Evolutionary conservation across 2,329 filamentous ascomycete species (phyloP), one percentile per base, ranked within the genome.

Genomic region (Aureobasidium zeae): DNA sequence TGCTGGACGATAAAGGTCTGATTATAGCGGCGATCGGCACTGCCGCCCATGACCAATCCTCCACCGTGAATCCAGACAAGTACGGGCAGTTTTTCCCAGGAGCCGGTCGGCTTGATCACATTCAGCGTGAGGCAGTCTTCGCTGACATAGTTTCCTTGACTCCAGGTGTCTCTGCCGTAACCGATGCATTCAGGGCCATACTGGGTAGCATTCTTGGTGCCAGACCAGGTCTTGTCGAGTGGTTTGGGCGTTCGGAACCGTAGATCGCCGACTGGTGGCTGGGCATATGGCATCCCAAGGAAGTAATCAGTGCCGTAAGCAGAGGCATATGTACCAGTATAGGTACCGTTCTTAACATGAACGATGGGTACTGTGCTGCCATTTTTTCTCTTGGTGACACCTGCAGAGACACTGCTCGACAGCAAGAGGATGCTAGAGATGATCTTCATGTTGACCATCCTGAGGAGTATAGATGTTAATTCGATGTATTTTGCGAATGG

Each of bases 251-350:
- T 51, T 0, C 63, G 62, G 50, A 79, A 77, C 4, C 77, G 69
- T 34, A 77, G 62, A 44, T 68, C 57, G 1, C 70, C 69, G 17
- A 69, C 58, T 0, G 73, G 74, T 21, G 73, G 67, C 48, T 73
- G 69, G 3, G 75, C 76, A 54, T 72, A 79, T 0, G 74, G 76
- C 2, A 79, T 69, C 2, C 70, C 71, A 3, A 73, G 57, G 53
- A 74, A 76, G 46, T 68, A 62, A 48, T 76, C 72, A 36, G 73
- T 71, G 19, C 64, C 51, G 45, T 69, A 71, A 1, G 55, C 48
- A 0, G 59, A 32, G 26, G 62, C 64, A 45, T 63, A 57, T 2
- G 63, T 47, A 5, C 72, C 72, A 17, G 54, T 47, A 49, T 71
- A 72, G 0, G 70, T 71, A 20, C 72, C 71, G 53, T 73, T 73